Evolutionary conservation across 1,139 yeast species (phyloP).

Genomic region (Sugiyamaella grinbergsii): DNA sequence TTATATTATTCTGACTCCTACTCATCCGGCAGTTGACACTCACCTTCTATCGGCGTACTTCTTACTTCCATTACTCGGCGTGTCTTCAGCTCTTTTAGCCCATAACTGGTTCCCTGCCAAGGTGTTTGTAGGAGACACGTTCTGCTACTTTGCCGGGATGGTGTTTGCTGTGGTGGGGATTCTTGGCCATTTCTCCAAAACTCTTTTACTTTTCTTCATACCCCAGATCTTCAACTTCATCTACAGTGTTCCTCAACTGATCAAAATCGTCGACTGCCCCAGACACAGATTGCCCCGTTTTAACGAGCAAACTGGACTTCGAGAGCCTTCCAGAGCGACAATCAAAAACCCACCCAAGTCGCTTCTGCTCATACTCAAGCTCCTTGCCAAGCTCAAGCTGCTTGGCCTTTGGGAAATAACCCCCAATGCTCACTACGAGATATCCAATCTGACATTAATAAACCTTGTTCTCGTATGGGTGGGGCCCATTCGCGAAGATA

Average conservation of each 20-base stretch:
- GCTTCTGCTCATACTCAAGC: conserved; percentile 38
- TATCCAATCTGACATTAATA: conserved; percentile 84
- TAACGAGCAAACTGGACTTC: conserved; percentile 63
- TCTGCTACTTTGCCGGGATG: conserved; percentile 98
- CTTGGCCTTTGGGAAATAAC: conserved; percentile 50
- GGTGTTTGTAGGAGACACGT: conserved; percentile 97
- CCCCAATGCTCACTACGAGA: conserved; percentile 43
- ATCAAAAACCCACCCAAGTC: conserved; percentile 37
- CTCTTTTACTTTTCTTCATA: conserved; percentile 76
- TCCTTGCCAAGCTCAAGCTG: conserved; percentile 51
- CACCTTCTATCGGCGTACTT: conserved; percentile 81
- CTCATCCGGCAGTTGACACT: conserved; percentile 71
- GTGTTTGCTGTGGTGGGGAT: conserved; percentile 97
- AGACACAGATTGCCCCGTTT: conserved; percentile 89
- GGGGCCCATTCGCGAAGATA: conserved; percentile 89
- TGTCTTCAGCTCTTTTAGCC: conserved; percentile 70
- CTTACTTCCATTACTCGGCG: conserved; percentile 84
- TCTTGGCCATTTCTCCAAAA: conserved; percentile 93
- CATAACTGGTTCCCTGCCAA: conserved; percentile 89
- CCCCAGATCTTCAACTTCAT: conserved; percentile 90
- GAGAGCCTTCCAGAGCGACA: conserved; percentile 72
- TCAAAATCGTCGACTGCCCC: conserved; percentile 88
- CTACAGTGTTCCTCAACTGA: conserved; percentile 87
- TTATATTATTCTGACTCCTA: conserved; percentile 57
- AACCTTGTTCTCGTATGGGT: conserved; percentile 79